Evolutionary conservation across 2,329 filamentous ascomycete species (phyloP).

Genomic region (Aspergillus tanneri): DNA sequence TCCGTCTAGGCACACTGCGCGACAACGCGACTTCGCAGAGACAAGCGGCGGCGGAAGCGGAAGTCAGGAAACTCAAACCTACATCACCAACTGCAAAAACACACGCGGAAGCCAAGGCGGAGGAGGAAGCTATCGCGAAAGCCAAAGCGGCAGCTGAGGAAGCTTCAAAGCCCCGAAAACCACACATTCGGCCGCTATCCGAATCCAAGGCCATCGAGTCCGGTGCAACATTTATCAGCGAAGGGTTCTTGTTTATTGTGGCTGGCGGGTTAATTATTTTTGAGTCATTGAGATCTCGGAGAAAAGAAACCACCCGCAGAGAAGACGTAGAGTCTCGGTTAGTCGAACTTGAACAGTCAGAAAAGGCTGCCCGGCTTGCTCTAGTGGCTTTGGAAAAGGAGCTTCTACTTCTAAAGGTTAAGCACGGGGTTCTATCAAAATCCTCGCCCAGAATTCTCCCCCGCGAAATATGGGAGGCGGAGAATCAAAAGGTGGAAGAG

Average conservation of each 20-base stretch:
- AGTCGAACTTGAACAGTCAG: constrained; percentile 56
- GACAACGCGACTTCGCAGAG: constrained; percentile 55
- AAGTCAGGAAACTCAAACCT: constrained; percentile 53
- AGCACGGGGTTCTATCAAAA: constrained; percentile 34
- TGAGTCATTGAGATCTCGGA: constrained; percentile 60
- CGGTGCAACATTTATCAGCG: constrained; percentile 67
- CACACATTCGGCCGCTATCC: constrained; percentile 62
- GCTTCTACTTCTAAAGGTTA: constrained; percentile 42
- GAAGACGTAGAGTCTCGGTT: constrained; percentile 62
- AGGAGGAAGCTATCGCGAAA: constrained; percentile 51
- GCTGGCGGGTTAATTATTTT: constrained; percentile 62
- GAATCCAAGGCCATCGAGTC: constrained; percentile 68
- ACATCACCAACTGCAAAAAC: constrained; percentile 61
- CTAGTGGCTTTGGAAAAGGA: constrained; percentile 49
- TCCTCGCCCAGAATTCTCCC: constrained; percentile 37
- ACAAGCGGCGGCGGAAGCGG: constrained; percentile 53
- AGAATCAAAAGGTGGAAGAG: constrained; percentile 29
- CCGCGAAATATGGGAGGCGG: constrained; percentile 40
- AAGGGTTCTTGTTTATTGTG: constrained; percentile 65
- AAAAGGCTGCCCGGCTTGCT: constrained; percentile 41
- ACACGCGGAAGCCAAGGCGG: constrained; percentile 58
- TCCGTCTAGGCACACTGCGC: constrained; percentile 64
- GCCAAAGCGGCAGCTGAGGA: constrained; percentile 45
- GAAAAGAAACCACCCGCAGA: constrained; percentile 60
- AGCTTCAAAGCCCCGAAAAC: constrained; percentile 50